Evolutionary conservation across 2,329 filamentous ascomycete genomes (phyloP), one percentile per base, ranked within the genome.

Genomic region (Dothistroma septosporum): DNA sequence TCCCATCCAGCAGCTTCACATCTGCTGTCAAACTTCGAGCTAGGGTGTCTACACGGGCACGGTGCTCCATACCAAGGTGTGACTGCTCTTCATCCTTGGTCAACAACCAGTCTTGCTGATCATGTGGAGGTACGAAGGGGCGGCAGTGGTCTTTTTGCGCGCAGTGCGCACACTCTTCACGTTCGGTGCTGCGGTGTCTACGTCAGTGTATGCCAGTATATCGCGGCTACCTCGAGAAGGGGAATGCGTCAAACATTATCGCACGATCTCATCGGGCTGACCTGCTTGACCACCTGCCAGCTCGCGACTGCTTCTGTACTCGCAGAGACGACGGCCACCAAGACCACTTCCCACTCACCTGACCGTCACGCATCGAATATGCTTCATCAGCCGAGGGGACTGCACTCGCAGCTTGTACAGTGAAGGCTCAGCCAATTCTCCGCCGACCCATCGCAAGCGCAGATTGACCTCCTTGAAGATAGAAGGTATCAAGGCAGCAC

Each of bases 381-480:
- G 61, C 48, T 55, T 54, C 16, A 58, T 59, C 22, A 69, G 56
- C n/a, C 64, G 57, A 2, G 66, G 66, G n/a, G 48, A 50, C 28
- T 66, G 53, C 16, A 47, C 48, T 16, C 63, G 62, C 19, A 68
- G 41, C 16, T 47, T 48, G 19, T 53, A 57, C 21, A 66, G 33
- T 14, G 48, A 28, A 32, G 66, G 66, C 41, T 60, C 58, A 2
- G 61, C 49, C 35, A 68, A 44, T 1, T 41, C 31, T 4, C 61
- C 63, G 33, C 58, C 59, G n/a, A 50, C 49, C 64, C 65, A 67
- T n/a, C 62, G 59, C 31, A 68, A 52, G 32, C 57, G 41, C n/a
- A 68, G 53, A 8, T 50, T 63, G 2, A 68, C 65, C 46, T 63
- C 60, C 12, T 59, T 59, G 58, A 68, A 68, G 11, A 68, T 46